Evolutionary conservation across 768 basidiomycete species (phyloP), one percentile per base, ranked within the genome.

Genomic region (Suillus subalutaceus): DNA sequence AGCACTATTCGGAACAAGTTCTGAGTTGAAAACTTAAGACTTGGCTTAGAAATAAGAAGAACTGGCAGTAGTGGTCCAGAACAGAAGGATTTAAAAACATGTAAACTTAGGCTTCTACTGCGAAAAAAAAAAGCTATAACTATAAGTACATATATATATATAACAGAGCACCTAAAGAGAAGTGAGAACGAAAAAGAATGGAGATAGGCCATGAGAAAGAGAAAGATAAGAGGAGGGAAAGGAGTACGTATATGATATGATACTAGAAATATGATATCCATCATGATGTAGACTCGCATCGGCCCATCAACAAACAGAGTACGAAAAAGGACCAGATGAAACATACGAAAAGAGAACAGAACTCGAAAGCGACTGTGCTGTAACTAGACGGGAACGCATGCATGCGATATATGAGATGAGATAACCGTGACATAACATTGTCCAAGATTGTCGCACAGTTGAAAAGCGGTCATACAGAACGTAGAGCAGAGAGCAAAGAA

Each of bases 141-240:
- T 70, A 76, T 69, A 72, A 78, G 70, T 76, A 77, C 77, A 76
- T 35, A 69, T 72, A 76, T 35, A 69, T 72, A 65, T 60, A 65
- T 46, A 65, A 65, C 61, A 43, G 43, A 37, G n/a, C 2, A 38
- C n/a, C 15, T 30, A n/a, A 23, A 23, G 50, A 50, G 12, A 46
- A 46, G 46, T 46, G 46, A 46, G 48, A 23, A 50, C 12, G 48
- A 50, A 23, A 50, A 50, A 23, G 6, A 50, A 46, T 20, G 44
- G 44, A 5, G 10, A 55, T 20, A 15, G 26, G 15, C 10, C 55
- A 41, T 32, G 52, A 62, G 69, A 71, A 71, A 64, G 60, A 67
- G 46, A 26, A 52, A 16, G 50, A 26, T 23, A 50, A 52, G 64
- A 68, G 72, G 72, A 69, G 55, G 61, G 55, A 62, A 44, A 66